Conservation (phyloP, 345 rosid species). For the Ailanthus altissimus region DNA sequence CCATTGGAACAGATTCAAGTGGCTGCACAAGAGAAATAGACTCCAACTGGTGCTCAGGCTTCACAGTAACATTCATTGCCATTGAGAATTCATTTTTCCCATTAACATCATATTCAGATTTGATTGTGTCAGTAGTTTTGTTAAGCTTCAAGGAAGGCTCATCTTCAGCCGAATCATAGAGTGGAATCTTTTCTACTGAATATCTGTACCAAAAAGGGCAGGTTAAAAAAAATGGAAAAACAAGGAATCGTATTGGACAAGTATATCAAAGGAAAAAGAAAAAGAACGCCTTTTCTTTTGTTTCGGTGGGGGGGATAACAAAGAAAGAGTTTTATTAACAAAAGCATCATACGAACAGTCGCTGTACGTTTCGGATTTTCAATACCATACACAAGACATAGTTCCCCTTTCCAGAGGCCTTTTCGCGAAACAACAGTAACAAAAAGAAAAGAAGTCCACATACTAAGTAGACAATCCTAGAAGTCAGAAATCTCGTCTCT, state of each 20-base stretch:
- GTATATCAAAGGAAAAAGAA: background rate
- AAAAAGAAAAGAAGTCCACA: too few relatives aligned
- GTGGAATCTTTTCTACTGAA: conserved; percentile 83
- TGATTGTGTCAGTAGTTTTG: conserved; percentile 37
- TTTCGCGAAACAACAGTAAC: too few relatives aligned
- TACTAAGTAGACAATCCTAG: too few relatives aligned
- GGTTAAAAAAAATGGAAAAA: conserved; percentile 15
- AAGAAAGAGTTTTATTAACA: background rate
- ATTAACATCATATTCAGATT: conserved; percentile 29
- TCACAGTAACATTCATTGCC: conserved; percentile 23
- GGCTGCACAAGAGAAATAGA: conserved; percentile 44
- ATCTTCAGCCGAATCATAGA: conserved; percentile 96
- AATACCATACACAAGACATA: too few relatives aligned
- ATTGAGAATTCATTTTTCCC: conserved; percentile 32
- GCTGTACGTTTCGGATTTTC: too few relatives aligned
- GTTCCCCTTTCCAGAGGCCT: too few relatives aligned
- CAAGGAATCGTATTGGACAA: background rate
- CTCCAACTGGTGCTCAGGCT: conserved; percentile 40
- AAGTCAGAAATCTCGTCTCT: too few relatives aligned
- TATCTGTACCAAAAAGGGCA: conserved; percentile 52
- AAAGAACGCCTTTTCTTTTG: background rate
- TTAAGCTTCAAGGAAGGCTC: conserved; percentile 64
- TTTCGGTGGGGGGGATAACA: too few relatives aligned
- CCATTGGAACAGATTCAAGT: conserved; percentile 44
- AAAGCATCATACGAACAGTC: background rate